Conservation (phyloP, 352 stramenopile genomes). For the Pythium biforme region DNA sequence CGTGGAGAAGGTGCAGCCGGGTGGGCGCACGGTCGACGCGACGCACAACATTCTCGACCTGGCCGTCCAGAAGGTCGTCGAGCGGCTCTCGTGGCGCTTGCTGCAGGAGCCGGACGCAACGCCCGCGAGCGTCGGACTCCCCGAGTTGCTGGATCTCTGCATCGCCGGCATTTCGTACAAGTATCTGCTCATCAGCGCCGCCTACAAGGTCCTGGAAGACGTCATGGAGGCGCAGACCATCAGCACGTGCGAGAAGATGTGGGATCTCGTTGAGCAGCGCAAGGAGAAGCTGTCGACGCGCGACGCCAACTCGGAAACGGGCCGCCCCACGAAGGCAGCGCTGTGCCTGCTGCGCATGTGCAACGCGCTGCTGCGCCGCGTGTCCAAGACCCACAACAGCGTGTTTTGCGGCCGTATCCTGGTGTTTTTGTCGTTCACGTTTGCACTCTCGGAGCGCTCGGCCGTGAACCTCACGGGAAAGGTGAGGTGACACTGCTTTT, state of each 20-base stretch:
- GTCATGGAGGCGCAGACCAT: conserved; percentile 88
- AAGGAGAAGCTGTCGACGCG: conserved; percentile 71
- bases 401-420: conserved; percentile 89
- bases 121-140: conserved; percentile 54
- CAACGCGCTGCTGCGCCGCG: conserved; percentile 77
- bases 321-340: conserved; percentile 74
- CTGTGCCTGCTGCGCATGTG: conserved; percentile 80
- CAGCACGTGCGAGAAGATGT: conserved; percentile 82
- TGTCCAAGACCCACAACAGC: conserved; percentile 89
- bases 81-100: conserved; percentile 75
- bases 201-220: conserved; percentile 86
- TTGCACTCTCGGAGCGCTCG: conserved; percentile 80
- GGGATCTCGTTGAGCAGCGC: conserved; percentile 76
- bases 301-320: conserved; percentile 62
- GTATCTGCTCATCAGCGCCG: conserved; percentile 63
- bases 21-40: conserved; percentile 34
- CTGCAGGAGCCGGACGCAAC: conserved; percentile 59
- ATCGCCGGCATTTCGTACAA: conserved; percentile 72
- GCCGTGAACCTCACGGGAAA: conserved; percentile 82
- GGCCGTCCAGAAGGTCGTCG: conserved; percentile 79
- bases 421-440: conserved; percentile 85
- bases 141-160: conserved; percentile 74
- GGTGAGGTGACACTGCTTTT: conserved; percentile 22
- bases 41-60: conserved; percentile 70
- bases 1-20: conserved; percentile 12